Percentiles rank a stretch among this genome's conserved stretches.
These are phyloP conservation scores for Amylocystis lapponica DNA, from an alignment of 768 basidiomycete species.

Conservation along the genomic window DNA sequence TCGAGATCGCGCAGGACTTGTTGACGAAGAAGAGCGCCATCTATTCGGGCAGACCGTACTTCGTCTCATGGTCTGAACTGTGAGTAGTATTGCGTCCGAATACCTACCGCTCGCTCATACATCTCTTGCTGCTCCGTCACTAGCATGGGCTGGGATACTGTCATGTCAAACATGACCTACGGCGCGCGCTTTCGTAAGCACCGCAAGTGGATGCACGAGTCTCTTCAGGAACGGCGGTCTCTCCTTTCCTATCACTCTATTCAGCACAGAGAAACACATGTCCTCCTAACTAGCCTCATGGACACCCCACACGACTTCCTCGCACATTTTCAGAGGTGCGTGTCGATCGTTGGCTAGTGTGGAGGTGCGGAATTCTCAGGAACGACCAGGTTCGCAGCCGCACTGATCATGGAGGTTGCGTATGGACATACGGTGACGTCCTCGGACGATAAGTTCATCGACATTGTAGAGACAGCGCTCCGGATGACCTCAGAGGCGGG, in stretches of 20 bases:
- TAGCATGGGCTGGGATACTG: slow-evolving; percentile 21
- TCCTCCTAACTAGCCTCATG: slow-evolving; percentile 7
- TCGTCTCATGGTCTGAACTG: not conserved
- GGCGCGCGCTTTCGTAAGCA: slow-evolving; percentile 7
- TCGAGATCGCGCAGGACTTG: slow-evolving; percentile 25
- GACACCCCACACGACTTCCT: slow-evolving; percentile 9
- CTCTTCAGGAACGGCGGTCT: slow-evolving; percentile 7
- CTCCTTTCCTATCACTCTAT: slow-evolving; percentile 11
- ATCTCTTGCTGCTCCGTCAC: too few relatives aligned
- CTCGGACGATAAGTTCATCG: slow-evolving; percentile 25
- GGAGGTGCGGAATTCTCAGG: too few relatives aligned
- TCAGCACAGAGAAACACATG: slow-evolving; percentile 12
- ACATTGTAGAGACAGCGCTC: slow-evolving; percentile 21
- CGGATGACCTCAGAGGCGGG: slow-evolving; percentile 18
- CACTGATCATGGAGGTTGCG: slow-evolving; percentile 12
- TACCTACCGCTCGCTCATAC: too few relatives aligned
- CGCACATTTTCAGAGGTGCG: slow-evolving; percentile 11
- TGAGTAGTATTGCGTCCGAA: not conserved
- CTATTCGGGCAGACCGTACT: slow-evolving; percentile 29
- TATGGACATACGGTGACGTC: slow-evolving; percentile 17
- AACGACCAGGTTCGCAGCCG: slow-evolving; percentile 8
- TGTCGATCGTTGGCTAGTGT: too few relatives aligned
- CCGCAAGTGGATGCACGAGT: slow-evolving; percentile 8
- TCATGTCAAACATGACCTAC: slow-evolving; percentile 7
- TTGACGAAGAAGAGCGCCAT: slow-evolving; percentile 27